These are phyloP conservation scores for Curvularia eragrostidis DNA, from an alignment of 2,329 filamentous ascomycete species.

Conservation along the genomic window DNA sequence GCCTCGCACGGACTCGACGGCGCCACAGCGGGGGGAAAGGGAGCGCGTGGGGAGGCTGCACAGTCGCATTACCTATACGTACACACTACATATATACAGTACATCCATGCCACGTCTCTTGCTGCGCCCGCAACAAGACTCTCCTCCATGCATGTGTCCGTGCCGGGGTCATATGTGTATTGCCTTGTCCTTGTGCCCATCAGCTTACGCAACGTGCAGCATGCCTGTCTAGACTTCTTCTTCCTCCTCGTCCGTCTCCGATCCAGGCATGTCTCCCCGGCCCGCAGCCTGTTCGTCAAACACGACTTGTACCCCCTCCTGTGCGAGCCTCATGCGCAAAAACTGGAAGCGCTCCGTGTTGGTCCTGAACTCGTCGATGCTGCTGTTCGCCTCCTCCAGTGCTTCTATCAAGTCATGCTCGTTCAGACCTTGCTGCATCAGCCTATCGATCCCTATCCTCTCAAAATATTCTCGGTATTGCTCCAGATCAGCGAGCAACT, in stretches of 20 bases:
- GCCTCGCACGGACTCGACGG: constrained; percentile 12
- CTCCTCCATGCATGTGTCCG: neutral
- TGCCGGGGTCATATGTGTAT: constrained; percentile 1
- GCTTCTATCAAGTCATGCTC: constrained; percentile 28
- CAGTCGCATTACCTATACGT: neutral
- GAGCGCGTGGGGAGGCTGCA: constrained; percentile 6
- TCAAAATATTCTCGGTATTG: constrained; percentile 38
- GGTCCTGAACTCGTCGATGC: constrained; percentile 35
- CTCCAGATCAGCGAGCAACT: constrained; percentile 37
- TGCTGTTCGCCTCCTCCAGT: constrained; percentile 32
- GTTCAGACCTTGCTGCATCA: constrained; percentile 26
- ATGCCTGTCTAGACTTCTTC: neutral
- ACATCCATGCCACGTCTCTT: constrained; percentile 9
- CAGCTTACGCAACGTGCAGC: neutral
- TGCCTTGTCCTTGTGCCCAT: constrained; percentile 2
- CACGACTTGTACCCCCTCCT: constrained; percentile 37
- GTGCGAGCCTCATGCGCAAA: constrained; percentile 27
- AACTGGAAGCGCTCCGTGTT: constrained; percentile 35
- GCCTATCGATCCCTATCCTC: constrained; percentile 31
- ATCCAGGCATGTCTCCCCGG: constrained; percentile 9
- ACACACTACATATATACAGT: neutral
- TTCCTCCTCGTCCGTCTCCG: constrained; percentile 22
- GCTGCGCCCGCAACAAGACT: neutral
- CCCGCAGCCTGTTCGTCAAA: constrained; percentile 28
- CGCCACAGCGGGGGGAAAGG: neutral